Evolutionary conservation across 192 early-diverging fungal genomes (phyloP).

Genomic region (Dispira simplex): DNA sequence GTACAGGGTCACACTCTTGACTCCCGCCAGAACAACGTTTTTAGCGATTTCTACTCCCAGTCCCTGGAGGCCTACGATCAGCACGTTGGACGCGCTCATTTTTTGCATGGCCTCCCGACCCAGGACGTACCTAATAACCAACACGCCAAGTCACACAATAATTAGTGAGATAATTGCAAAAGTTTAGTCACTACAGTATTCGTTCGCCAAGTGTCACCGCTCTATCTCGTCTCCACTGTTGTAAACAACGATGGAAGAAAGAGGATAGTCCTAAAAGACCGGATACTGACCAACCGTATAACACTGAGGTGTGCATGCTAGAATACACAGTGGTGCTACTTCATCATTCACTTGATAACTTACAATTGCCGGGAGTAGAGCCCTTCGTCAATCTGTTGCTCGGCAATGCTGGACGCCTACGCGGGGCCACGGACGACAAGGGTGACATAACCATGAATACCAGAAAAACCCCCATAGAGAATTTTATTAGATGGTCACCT

Average conservation of each 20-base stretch:
- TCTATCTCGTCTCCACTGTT: too few species aligned
- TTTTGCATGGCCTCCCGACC: conserved; percentile 96
- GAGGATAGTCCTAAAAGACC: too few species aligned
- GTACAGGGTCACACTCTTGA: conserved; percentile 94
- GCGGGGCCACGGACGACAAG: too few species aligned
- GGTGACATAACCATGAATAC: too few species aligned
- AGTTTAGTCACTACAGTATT: neutral
- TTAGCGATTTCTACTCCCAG: conserved; percentile 98
- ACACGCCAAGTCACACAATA: neutral
- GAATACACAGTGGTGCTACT: too few species aligned
- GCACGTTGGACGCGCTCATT: conserved; percentile 91
- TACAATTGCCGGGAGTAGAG: conserved; percentile 99
- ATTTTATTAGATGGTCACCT: too few species aligned
- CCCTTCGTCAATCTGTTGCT: conserved; percentile 72
- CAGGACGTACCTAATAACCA: conserved; percentile 59
- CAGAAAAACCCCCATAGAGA: too few species aligned
- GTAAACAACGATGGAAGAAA: too few species aligned
- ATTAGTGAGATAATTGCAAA: neutral
- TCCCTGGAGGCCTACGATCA: conserved; percentile 90
- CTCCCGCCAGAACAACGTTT: conserved; percentile 95
- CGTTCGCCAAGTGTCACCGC: too few species aligned
- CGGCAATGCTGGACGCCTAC: neutral
- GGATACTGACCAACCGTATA: too few species aligned
- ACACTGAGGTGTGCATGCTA: too few species aligned
- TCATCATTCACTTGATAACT: conserved; percentile 16